Base-by-base conservation (phyloP, 192 early-diverging fungal genomes). In the Linnemannia elongata region DNA sequence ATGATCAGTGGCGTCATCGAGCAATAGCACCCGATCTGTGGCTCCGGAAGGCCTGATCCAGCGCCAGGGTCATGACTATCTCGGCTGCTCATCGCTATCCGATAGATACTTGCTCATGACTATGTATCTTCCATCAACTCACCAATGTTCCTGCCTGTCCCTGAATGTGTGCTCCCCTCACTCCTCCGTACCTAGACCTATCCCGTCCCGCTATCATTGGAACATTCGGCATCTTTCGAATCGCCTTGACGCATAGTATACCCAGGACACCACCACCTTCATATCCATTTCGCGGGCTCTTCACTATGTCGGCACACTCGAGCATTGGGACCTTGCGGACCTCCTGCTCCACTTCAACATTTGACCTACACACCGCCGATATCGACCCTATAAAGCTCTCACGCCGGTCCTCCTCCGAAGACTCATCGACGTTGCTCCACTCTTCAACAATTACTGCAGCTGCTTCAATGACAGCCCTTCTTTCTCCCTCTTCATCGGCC, bases 341-440 rank as follows among this genome's bases (percentile, higher is more conserved):
- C 27, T 77, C 76, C 4, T 52, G 74, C 8, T 81, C 84, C 17
- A 30, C 75, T 45, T 86, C 78, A 12, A 47, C 78, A 5, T 77
- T 85, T 35, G 35, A 33, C 15, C 8, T 41, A n/a, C 41, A 52
- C 41, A 60, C 57, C 45, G 57, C 47, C 73, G 41, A 12, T 33
- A 71, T 45, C 44, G 78, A 81, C 74, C 60, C 75, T 2, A 45
- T 44, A 77, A 57, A 68, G 39, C 24, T 45, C 13, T 20, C 84
- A 20, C 78, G 79, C 42, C 78, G 84, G n/a, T 36, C 83, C 9
- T 73, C 78, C n/a, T 86, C 84, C 13, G 79, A 80, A 57, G 79
- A 81, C 66, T 81, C 70, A 27, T 35, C 75, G 33, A 69, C 69
- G 39, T 52, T 77, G 13, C 60, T 57, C 22, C 66, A 54, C 39